Conservation (phyloP, 345 rosid species). For the Salix koriyanagi region DNA sequence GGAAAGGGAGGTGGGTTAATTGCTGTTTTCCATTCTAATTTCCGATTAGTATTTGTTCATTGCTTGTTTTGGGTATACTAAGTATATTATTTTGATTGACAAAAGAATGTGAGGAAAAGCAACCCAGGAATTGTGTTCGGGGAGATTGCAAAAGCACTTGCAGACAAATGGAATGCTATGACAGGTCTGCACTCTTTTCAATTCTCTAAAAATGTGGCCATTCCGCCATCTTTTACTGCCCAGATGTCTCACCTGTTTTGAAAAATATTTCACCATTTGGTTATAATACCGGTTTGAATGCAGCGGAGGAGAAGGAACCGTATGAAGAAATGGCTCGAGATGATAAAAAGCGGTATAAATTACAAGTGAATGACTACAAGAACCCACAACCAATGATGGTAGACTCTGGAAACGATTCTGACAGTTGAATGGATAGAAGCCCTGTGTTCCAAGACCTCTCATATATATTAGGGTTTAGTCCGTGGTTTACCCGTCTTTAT, state of each 20-base stretch:
- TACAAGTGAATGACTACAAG: constrained; percentile 62
- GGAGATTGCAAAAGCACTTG: constrained; percentile 57
- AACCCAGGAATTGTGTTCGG: constrained; percentile 72
- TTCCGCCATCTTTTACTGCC: neutral
- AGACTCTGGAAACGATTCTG: constrained; percentile 45
- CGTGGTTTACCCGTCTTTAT: neutral
- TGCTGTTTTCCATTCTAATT: neutral
- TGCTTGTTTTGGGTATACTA: constrained; percentile 7
- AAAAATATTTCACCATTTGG: neutral
- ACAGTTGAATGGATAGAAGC: constrained; percentile 11
- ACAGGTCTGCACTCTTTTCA: constrained; percentile 37
- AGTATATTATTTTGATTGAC: constrained; percentile 8
- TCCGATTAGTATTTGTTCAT: neutral
- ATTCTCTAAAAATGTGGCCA: neutral
- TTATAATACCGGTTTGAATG: neutral
- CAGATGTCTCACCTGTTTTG: neutral
- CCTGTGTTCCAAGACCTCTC: neutral
- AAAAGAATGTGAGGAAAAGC: constrained; percentile 67
- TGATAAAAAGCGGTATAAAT: constrained; percentile 74
- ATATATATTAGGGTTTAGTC: too few species aligned
- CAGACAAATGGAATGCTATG: constrained; percentile 81
- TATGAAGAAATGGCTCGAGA: constrained; percentile 66
- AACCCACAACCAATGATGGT: constrained; percentile 62
- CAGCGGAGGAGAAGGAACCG: constrained; percentile 76
- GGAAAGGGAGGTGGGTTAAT: constrained; percentile 76